Conservation (phyloP, 106 monocot genomes). For the Xerophyta viscosa region DNA sequence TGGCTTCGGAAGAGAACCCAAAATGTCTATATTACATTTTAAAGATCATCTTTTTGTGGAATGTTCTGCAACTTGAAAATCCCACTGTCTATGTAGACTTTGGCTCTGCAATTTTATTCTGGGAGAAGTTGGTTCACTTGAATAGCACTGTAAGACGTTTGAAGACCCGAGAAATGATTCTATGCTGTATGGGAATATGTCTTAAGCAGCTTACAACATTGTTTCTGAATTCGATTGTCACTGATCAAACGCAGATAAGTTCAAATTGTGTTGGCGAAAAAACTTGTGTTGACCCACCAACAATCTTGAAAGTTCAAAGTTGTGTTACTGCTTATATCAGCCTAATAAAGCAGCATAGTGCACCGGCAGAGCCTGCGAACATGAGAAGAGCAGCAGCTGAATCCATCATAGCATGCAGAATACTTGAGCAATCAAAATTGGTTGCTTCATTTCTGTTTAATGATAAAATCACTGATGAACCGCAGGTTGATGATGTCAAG, state of each 20-base stretch:
- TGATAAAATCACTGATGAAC: conserved; percentile 5
- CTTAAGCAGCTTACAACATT: conserved; percentile 42
- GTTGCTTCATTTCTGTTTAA: conserved; percentile 38
- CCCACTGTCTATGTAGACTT: conserved; percentile 3
- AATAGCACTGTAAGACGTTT: conserved; percentile 27
- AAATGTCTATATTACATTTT: conserved; percentile 84
- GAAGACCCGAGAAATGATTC: conserved; percentile 62
- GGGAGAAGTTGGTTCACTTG: conserved; percentile 68
- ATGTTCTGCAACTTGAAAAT: conserved; percentile 25
- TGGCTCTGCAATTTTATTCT: conserved; percentile 46
- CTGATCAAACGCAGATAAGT: conserved; percentile 10
- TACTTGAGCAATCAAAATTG: conserved; percentile 50
- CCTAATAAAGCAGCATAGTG: conserved; percentile 54
- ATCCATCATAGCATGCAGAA: conserved; percentile 62
- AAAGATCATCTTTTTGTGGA: conserved; percentile 78
- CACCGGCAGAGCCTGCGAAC: conserved; percentile 71
- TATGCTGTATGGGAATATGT: conserved; percentile 87
- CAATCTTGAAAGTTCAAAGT: conserved; percentile 18
- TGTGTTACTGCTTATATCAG: conserved; percentile 40
- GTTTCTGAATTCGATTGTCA: conserved; percentile 10
- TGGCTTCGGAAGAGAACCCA: conserved; percentile 57
- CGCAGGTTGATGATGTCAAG: conserved; percentile 4
- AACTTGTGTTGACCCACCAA: neutral
- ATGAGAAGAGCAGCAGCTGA: conserved; percentile 77
- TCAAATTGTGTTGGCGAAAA: conserved; percentile 1